Conservation (phyloP, 2,329 filamentous ascomycete species). For the Eutypa lata region DNA sequence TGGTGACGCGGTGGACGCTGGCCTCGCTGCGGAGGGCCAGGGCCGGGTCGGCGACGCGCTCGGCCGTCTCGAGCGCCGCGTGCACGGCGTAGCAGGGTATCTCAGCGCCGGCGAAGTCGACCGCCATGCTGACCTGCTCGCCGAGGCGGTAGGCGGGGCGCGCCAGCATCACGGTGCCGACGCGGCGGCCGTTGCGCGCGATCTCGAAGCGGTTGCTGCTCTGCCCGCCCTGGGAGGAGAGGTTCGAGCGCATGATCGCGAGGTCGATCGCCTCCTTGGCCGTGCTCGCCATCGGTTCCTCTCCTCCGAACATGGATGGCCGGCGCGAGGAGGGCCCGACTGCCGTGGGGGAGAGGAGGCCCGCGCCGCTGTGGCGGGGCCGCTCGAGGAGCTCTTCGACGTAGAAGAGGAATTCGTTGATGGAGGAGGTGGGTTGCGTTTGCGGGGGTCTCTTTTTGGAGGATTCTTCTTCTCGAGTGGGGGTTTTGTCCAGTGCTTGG, state of each 20-base stretch:
- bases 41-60: slow-evolving; percentile 69
- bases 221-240: slow-evolving; percentile 64
- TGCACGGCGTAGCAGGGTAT: slow-evolving; percentile 85
- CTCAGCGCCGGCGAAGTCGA: slow-evolving; percentile 77
- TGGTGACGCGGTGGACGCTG: slow-evolving; percentile 82
- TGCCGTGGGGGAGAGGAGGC: slow-evolving; percentile 73
- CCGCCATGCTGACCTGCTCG: slow-evolving; percentile 76
- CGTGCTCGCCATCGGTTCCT: slow-evolving; percentile 49
- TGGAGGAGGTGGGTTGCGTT: slow-evolving; percentile 34
- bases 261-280: slow-evolving; percentile 87
- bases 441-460: slow-evolving; percentile 24
- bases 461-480: slow-evolving; percentile 9
- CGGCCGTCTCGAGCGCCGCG: slow-evolving; percentile 79
- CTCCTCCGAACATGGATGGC: slow-evolving; percentile 53
- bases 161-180: slow-evolving; percentile 85
- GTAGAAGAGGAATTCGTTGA: slow-evolving; percentile 71
- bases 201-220: slow-evolving; percentile 96
- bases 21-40: slow-evolving; percentile 82
- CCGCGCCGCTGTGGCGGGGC: slow-evolving; percentile 49
- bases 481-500: slow-evolving; percentile 43
- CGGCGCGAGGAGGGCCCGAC: slow-evolving; percentile 52
- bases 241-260: slow-evolving; percentile 80
- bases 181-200: slow-evolving; percentile 83
- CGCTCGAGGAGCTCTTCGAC: slow-evolving; percentile 70
- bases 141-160: slow-evolving; percentile 86